Base-by-base conservation (phyloP, 306 rosid species). In the Cucumis melo region DNA sequence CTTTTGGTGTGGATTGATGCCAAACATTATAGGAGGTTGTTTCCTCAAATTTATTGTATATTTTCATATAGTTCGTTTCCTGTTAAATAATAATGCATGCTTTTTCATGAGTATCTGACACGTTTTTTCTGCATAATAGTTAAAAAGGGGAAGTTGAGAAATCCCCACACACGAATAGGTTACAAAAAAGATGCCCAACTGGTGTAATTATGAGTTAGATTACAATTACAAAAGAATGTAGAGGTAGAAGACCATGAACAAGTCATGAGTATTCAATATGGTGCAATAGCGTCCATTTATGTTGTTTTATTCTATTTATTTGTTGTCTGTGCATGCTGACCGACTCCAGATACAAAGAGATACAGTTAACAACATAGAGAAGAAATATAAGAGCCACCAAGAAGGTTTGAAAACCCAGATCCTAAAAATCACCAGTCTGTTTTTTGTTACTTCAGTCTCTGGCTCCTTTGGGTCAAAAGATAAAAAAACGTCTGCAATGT, bases 401-500 rank as follows among this genome's bases (percentile, higher is more conserved):
- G 61, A 62, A 74, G 83, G 89, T 83, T 82, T 90, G 82, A 83
- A 80, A 82, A 81, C 83, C 77, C 80, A 85, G 84, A 85, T 83
- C 84, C 91, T 76, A 85, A 91, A 89, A 79, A 44, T 88, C 87
- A 88, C 79, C 75, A 81, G 82, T 79, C 85, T 84, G 80, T 86
- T 51, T 84, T 85, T 87, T 87, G 79, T 87, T 87, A 84, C 87
- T 90, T 87, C 79, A 59, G 82, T 80, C 88, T 73, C 89, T 67
- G 88, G 88, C 88, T 89, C 87, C 89, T 82, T 81, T 84, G 81
- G 38, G 86, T 81, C 73, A 8, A 63, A 76, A 76, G 65, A 44
- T 87, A 92, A 79, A 65, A 79, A 83, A 80, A 81, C 81, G 86
- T n/a, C n/a, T 85, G 90, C 84, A 87, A 77, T 50, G 80, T 78